Evolutionary conservation across 139 green algal genomes (phyloP), one percentile per base, ranked within the genome.

Genomic region (Zygnema circumcarinatum): DNA sequence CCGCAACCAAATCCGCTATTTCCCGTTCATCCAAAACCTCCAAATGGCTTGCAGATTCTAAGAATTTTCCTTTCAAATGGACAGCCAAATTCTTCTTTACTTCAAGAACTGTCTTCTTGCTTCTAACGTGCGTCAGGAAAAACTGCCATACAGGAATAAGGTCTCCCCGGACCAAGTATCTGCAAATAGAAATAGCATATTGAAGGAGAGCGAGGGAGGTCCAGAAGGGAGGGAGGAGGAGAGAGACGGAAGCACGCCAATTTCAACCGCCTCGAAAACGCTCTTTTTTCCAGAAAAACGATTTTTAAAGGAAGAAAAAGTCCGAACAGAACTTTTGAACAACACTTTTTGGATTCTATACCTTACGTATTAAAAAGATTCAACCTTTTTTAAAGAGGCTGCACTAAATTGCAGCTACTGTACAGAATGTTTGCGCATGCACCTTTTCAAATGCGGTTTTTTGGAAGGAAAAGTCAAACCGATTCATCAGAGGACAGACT

Each of bases 91-190:
- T 86, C 42, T 83, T 84, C 69, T 68, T 74, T 21, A 86, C 36
- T 33, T 86, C 36, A 21, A 38, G 62, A 62, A 86, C 79, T 3
- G 20, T 86, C 79, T 83, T 82, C 79, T 86, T 33, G 32, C 22
- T 85, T 35, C 33, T 2, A 40, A 86, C 79, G 67, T 47, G 62
- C 2, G 80, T 39, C 67, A 83, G 7, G 29, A 86, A 41, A 41
- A 33, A 86, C 42, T 47, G 79, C 79, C 79, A 86, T 68, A 86
- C 79, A 21, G 79, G 79, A 39, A 84, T 33, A 62, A 86, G 80
- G 69, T 86, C 80, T n/a, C 79, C 79, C 2, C 79, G 79, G 21
- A 62, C 85, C 54, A 81, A 52, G 16, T 39, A 39, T 16, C 69
- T 78, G 69, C 69, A 78, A 78, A 16, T 62, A 38, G 7, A 62